phyloP scores from a whole-genome alignment of 2,329 filamentous ascomycete species.

The Penicillium aurantiogriseum region DNA sequence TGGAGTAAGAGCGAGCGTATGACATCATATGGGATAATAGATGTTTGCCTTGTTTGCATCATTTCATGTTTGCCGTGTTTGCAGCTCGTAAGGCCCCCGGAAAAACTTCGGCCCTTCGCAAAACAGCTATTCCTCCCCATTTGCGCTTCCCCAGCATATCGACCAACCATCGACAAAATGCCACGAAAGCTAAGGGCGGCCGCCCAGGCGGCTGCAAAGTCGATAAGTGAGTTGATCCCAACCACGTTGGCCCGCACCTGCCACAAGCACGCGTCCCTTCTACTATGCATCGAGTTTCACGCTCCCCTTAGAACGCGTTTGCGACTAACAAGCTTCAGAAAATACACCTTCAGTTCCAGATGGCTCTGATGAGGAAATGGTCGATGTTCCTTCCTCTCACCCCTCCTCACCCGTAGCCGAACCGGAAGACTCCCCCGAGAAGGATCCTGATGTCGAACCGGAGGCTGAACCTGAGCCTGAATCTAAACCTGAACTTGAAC shows the following conservation, averaged over 20 bases:
- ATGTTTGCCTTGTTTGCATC: background rate
- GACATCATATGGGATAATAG: background rate
- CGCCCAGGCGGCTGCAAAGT: conserved; percentile 49
- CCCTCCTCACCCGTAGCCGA: conserved; percentile 24
- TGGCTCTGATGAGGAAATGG: conserved; percentile 45
- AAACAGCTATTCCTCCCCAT: conserved; percentile 17
- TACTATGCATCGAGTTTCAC: background rate
- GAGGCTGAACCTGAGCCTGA: conserved; percentile 20
- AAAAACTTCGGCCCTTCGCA: conserved; percentile 15
- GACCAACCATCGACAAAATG: conserved; percentile 32
- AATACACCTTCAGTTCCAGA: conserved; percentile 43
- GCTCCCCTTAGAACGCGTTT: conserved; percentile 14
- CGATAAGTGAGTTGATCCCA: conserved; percentile 39
- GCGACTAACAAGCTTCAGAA: conserved; percentile 34
- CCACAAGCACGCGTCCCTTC: background rate
- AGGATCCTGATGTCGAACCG: conserved; percentile 24
- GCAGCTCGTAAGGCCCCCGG: background rate
- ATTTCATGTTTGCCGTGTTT: background rate
- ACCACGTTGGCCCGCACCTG: background rate
- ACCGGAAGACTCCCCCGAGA: conserved; percentile 19
- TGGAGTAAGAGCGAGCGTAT: background rate
- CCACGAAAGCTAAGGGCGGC: conserved; percentile 47
- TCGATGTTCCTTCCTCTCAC: conserved; percentile 27
- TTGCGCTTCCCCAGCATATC: conserved; percentile 7
- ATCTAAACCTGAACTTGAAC: conserved; percentile 30